phyloP scores from a whole-genome alignment of 2,329 filamentous ascomycete genomes.

The Pseudogymnoascus sp. region DNA sequence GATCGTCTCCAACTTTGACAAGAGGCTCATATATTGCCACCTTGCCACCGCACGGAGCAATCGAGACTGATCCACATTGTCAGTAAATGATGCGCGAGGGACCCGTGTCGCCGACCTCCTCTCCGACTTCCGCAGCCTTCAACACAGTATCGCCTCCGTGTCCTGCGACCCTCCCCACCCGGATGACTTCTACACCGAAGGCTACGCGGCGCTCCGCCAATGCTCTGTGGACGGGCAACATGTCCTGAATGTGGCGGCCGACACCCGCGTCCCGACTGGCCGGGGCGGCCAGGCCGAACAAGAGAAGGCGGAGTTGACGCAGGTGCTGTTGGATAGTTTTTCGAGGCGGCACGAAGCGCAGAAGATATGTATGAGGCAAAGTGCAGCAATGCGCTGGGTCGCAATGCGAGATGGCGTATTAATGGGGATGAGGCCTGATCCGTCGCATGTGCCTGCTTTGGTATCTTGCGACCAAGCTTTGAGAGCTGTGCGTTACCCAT shows the following conservation, averaged over 20 bases:
- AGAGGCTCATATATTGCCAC: slow-evolving; percentile 2
- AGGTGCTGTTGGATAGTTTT: slow-evolving; percentile 55
- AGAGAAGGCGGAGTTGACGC: slow-evolving; percentile 52
- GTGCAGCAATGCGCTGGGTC: slow-evolving; percentile 53
- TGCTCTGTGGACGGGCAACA: slow-evolving; percentile 55
- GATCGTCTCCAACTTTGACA: not conserved
- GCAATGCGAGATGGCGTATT: slow-evolving; percentile 46
- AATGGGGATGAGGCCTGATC: slow-evolving; percentile 42
- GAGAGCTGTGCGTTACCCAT: slow-evolving; percentile 40
- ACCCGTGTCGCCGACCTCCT: slow-evolving; percentile 55
- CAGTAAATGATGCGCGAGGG: slow-evolving; percentile 54
- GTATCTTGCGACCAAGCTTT: slow-evolving; percentile 49
- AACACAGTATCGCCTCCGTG: slow-evolving; percentile 53
- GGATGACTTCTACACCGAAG: slow-evolving; percentile 56
- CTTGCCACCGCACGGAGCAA: slow-evolving; percentile 1
- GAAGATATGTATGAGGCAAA: slow-evolving; percentile 56
- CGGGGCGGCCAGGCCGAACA: slow-evolving; percentile 51
- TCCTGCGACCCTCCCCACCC: slow-evolving; percentile 46
- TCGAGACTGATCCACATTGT: slow-evolving; percentile 14
- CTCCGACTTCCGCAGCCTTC: slow-evolving; percentile 52
- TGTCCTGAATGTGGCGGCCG: slow-evolving; percentile 57
- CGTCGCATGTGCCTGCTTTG: slow-evolving; percentile 42
- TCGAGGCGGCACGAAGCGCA: slow-evolving; percentile 55
- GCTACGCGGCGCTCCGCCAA: slow-evolving; percentile 55
- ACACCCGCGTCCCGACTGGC: slow-evolving; percentile 48